Evolutionary conservation across 805 yeast genomes (phyloP), one percentile per base, ranked within the genome.

Genomic region (Candida alai): DNA sequence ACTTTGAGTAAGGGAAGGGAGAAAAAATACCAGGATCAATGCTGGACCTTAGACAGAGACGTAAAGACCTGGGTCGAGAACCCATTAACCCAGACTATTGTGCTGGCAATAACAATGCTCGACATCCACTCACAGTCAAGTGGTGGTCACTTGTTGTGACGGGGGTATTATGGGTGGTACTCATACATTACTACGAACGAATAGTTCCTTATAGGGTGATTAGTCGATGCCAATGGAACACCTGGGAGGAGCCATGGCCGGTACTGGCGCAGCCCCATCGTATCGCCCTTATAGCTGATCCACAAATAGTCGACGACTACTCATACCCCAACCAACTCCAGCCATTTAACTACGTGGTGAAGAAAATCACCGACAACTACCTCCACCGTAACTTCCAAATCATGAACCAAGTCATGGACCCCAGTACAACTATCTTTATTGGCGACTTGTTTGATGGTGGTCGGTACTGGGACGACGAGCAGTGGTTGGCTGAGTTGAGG

Each of bases 401-500:
- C 39, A 58, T 81, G 24, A 81, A 82, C 41, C 43, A 60, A 6
- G 43, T 60, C 2, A 66, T 93, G 34, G 74, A 76, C 22, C 96
- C 97, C 0, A 83, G 88, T 48, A 65, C 83, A 1, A 76, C 78
- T 4, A 58, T 90, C 4, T 90, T 87, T 52, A 60, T 93, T 18
- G 98, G 98, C 2, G 98, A 93, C 54, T 58, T 90, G 46, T 84
- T 90, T 53, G 98, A 93, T 59, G 97, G 97, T 9, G 97, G 97
- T 0, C 69, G 98, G 38, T 81, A 80, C 35, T 88, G 95, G 90
- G 75, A 73, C 24, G 70, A 70, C 21, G 64, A 69, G 15, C 52
- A 44, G 7, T 87, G 96, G 94, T 58, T 74, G 35, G 60, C 67
- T 10, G 97, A 93, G 56, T 80, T 71, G 48, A 49, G 56, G 14